phyloP scores from a whole-genome alignment of 1,284 basidiomycete species.

The Uromyces viciae-fabae region DNA sequence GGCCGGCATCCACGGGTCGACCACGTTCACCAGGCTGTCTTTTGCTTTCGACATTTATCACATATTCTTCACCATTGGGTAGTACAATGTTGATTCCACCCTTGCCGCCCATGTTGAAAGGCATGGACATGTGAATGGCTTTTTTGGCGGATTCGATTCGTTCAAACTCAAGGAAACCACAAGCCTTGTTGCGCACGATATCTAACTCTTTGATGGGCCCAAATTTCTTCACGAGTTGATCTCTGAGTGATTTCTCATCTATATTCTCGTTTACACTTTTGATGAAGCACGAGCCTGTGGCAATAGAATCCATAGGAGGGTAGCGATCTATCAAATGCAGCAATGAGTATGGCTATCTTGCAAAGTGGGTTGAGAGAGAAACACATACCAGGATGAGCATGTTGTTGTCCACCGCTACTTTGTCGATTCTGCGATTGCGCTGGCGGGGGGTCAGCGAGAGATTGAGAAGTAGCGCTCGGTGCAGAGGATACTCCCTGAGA shows the following conservation, averaged over 20 bases:
- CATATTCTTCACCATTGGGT: conserved; percentile 51
- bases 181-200: conserved; percentile 80
- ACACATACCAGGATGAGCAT: conserved; percentile 28
- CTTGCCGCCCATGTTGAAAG: conserved; percentile 69
- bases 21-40: conserved; percentile 41
- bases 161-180: conserved; percentile 88
- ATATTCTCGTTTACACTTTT: conserved; percentile 74
- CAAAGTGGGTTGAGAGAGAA: background rate
- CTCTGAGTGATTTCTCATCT: conserved; percentile 63
- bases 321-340: conserved; percentile 60
- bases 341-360: conserved; percentile 61
- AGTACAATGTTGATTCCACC: conserved; percentile 75
- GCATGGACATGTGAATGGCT: conserved; percentile 73
- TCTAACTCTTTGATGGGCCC: conserved; percentile 83
- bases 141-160: conserved; percentile 73
- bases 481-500: conserved; percentile 65
- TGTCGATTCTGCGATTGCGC: conserved; percentile 48
- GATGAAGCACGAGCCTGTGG: conserved; percentile 32
- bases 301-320: conserved; percentile 21
- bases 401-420: background rate
- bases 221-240: conserved; percentile 67
- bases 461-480: conserved; percentile 59
- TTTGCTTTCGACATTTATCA: conserved; percentile 43
- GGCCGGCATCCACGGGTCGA: conserved; percentile 34
- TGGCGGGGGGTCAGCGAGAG: conserved; percentile 58